phyloP scores from a whole-genome alignment of 192 early-diverging fungal genomes.

The Chytriomyces confervae region DNA sequence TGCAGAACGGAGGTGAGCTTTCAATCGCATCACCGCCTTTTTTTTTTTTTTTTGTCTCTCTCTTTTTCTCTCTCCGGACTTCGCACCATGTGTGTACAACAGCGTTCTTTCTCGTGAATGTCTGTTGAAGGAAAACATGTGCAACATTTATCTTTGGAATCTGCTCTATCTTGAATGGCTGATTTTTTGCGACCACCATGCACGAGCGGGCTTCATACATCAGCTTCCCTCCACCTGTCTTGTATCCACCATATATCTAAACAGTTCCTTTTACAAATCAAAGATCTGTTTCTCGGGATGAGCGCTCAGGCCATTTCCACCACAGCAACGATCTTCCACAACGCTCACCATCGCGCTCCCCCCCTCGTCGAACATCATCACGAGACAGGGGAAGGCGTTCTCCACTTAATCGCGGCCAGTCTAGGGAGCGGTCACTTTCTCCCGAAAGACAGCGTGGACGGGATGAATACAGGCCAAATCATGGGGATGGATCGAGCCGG shows the following conservation, averaged over 20 bases:
- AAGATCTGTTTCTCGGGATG: slow-evolving; percentile 5
- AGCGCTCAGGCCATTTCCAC: not conserved
- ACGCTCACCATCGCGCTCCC: too few species aligned
- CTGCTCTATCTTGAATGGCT: not conserved
- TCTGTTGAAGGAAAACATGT: slow-evolving; percentile 34
- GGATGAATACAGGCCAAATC: too few species aligned
- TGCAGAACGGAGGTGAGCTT: too few species aligned
- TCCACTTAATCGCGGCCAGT: too few species aligned
- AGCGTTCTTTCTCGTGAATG: slow-evolving; percentile 3
- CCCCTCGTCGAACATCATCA: too few species aligned
- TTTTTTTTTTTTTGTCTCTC: not conserved
- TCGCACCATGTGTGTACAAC: slow-evolving; percentile 34
- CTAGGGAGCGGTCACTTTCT: too few species aligned
- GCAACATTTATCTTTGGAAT: slow-evolving; percentile 1
- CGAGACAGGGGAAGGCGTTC: too few species aligned
- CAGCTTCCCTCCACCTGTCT: not conserved
- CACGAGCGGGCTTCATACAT: not conserved
- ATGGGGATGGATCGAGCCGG: too few species aligned
- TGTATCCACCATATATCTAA: not conserved
- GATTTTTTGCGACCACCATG: not conserved
- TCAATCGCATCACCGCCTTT: too few species aligned
- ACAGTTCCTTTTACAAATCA: not conserved
- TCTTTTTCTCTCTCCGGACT: not conserved
- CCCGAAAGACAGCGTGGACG: too few species aligned
- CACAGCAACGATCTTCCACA: not conserved